A percentile compares a stretch with the other conserved stretches of the same genome.
phyloP scores from a whole-genome alignment of 352 stramenopile species.

The Globisporangium sylvaticum region DNA sequence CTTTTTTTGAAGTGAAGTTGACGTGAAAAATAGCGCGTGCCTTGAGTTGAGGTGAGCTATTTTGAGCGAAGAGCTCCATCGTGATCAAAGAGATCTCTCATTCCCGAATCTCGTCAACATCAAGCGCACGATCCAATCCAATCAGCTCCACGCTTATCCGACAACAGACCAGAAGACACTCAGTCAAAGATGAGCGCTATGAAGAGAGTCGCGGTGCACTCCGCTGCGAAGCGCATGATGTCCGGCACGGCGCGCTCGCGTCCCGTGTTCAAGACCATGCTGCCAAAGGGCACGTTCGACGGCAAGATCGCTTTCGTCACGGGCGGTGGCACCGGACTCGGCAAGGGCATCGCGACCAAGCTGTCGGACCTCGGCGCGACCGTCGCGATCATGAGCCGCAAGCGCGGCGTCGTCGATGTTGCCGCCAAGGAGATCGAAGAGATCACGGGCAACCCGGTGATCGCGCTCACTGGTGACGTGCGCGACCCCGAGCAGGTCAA shows the following conservation, averaged over 20 bases:
- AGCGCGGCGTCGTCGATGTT: constrained; percentile 88
- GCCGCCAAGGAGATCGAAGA: constrained; percentile 71
- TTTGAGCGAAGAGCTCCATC: not conserved
- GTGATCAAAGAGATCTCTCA: not conserved
- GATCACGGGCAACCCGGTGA: constrained; percentile 54
- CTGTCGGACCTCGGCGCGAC: constrained; percentile 90
- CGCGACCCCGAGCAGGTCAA: constrained; percentile 87
- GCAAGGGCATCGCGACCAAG: constrained; percentile 92
- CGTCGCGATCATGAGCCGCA: constrained; percentile 94
- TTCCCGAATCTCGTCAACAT: not conserved
- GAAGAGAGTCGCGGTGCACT: not conserved
- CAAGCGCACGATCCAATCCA: not conserved
- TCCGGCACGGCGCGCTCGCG: constrained; percentile 19
- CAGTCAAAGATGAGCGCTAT: not conserved
- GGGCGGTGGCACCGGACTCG: constrained; percentile 93
- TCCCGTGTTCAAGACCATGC: constrained; percentile 55
- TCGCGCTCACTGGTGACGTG: constrained; percentile 83
- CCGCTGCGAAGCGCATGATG: constrained; percentile 4
- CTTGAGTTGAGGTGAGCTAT: not conserved
- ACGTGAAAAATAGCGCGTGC: not conserved
- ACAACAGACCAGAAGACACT: not conserved
- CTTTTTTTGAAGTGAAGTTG: constrained; percentile 4
- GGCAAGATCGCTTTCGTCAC: constrained; percentile 91
- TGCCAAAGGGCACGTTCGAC: constrained; percentile 59
- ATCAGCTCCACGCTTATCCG: not conserved